Evolutionary conservation across 306 rosid genomes (phyloP).

Genomic region (Castanea sativa): DNA sequence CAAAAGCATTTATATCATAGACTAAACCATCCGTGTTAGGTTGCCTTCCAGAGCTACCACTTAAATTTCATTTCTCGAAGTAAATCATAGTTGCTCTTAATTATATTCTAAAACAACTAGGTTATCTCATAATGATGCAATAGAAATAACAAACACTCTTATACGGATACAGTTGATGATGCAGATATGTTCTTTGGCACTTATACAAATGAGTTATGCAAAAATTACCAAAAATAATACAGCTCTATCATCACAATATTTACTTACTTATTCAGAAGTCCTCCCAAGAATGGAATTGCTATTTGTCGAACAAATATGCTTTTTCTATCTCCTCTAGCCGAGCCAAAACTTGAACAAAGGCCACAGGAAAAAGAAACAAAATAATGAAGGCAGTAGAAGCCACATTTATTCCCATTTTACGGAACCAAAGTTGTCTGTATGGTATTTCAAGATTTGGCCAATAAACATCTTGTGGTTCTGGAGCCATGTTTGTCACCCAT

Average conservation of each 20-base stretch:
- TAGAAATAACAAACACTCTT: not conserved
- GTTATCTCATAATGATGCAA: not conserved
- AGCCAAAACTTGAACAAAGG: slow-evolving; percentile 82
- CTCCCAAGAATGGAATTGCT: slow-evolving; percentile 62
- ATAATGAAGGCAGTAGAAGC: slow-evolving; percentile 69
- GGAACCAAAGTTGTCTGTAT: slow-evolving; percentile 79
- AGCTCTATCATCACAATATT: not conserved
- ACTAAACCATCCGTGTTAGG: not conserved
- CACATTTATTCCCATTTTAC: slow-evolving; percentile 58
- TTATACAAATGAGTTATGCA: not conserved
- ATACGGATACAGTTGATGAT: not conserved
- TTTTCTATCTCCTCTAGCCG: slow-evolving; percentile 63
- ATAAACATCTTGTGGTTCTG: slow-evolving; percentile 81
- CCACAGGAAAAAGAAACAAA: slow-evolving; percentile 71
- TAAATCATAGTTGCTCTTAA: not conserved
- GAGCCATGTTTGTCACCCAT: slow-evolving; percentile 87
- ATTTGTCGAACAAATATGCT: not conserved
- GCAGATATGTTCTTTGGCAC: not conserved
- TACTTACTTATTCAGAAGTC: slow-evolving; percentile 57
- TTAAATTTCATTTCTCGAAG: not conserved
- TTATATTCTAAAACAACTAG: not conserved
- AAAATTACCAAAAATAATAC: not conserved
- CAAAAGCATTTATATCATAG: not conserved
- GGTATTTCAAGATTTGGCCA: slow-evolving; percentile 94
- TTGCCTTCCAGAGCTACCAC: not conserved